Percentiles rank a stretch among this genome's conserved stretches.
Conservation (phyloP, 106 monocot species). For the Narthecium ossifragum region DNA sequence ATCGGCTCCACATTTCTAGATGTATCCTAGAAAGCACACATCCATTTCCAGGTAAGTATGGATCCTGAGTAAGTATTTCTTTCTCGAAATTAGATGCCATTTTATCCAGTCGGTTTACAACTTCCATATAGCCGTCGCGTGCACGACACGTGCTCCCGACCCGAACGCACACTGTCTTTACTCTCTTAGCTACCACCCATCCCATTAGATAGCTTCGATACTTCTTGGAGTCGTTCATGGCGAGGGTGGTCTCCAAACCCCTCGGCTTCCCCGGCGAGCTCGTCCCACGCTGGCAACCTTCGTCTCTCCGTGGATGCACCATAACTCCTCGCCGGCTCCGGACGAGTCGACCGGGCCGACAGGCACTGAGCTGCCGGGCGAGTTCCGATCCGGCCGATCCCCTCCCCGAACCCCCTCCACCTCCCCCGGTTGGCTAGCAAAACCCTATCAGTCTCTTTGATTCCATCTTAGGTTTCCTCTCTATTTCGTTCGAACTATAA, state of each 20-base stretch:
- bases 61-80: too few species aligned
- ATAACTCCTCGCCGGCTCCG: not conserved
- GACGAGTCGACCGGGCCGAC: not conserved
- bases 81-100: too few species aligned
- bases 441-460: not conserved
- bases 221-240: too few species aligned
- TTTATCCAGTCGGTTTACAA: too few species aligned
- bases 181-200: too few species aligned
- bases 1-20: too few species aligned
- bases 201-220: not conserved
- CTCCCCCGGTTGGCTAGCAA: slow-evolving; percentile 1
- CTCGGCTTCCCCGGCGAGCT: slow-evolving; percentile 14
- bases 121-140: too few species aligned
- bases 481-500: not conserved
- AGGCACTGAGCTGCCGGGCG: slow-evolving; percentile 3
- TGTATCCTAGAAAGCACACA: too few species aligned
- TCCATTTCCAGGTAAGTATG: too few species aligned
- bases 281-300: not conserved
- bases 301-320: not conserved
- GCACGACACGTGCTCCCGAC: too few species aligned
- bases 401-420: slow-evolving; percentile 1
- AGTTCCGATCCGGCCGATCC: slow-evolving; percentile 12
- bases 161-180: too few species aligned
- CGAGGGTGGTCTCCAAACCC: slow-evolving; percentile 20
- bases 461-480: not conserved